Base-by-base conservation (phyloP, 257 asterid genomes). In the Rubia yunnanensis region DNA sequence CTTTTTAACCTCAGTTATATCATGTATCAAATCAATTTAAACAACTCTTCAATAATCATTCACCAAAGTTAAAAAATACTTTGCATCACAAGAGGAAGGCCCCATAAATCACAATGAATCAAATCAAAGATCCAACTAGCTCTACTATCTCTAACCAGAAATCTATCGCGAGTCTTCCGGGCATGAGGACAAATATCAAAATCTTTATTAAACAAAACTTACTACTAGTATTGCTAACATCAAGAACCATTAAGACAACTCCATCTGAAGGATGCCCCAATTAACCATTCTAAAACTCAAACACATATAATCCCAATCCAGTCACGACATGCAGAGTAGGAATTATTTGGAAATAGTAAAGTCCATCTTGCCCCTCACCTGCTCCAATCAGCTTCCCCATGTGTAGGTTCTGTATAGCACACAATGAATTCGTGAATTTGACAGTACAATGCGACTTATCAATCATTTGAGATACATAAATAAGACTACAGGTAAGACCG, bases 321-420 rank as follows among this genome's bases (percentile, higher is more conserved):
- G 7, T 39, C 11, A 7, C 5, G 15, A 26, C 36, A 14, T 27
- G 26, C 15, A 9, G 39, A 0, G 36, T 5, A 5, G 32, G 17
- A 9, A 41, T 2, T 6, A 57, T 26, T 11, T 8, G 3, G 28
- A 48, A 32, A 50, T 66, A 49, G 61, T 48, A 66, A 10, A 65
- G 70, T 44, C 64, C 69, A 5, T 32, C 56, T 7, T 41, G 36
- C 24, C 53, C 11, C 55, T 70, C 69, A 70, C 69, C 69, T 39
- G 63, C 48, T 20, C 74, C 74, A 70, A 70, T 70, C 63, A 63
- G 30, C 61, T 60, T 70, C 74, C 74, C 50, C 68, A 39, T 14
- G 24, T 1, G 46, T 53, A 18, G 54, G 68, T 70, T 68, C 63
- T 61, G 54, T 8, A 61, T 30, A 31, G 50, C 24, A 60, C 74